phyloP scores from a whole-genome alignment of 2,329 filamentous ascomycete genomes.

The Colletotrichum liriopes region DNA sequence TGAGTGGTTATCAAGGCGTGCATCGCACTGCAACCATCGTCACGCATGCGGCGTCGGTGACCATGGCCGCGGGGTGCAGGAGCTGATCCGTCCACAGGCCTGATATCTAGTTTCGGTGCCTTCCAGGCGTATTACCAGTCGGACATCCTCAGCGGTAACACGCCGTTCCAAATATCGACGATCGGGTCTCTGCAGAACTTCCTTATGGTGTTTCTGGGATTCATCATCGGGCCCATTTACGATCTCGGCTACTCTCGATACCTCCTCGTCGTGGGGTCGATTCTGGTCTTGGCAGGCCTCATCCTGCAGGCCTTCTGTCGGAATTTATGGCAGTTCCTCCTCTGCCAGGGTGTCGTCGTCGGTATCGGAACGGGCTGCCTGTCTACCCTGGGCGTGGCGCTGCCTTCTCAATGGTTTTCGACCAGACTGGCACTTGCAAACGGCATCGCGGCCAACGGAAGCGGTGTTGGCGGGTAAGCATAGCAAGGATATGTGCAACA shows the following conservation, averaged over 20 bases:
- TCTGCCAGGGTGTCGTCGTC: conserved; percentile 61
- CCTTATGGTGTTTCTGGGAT: conserved; percentile 59
- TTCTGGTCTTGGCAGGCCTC: conserved; percentile 62
- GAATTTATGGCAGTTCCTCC: conserved; percentile 47
- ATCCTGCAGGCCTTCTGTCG: conserved; percentile 44
- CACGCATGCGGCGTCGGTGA: neutral
- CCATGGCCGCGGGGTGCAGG: neutral
- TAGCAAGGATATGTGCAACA: no score
- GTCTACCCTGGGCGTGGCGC: conserved; percentile 55
- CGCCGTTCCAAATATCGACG: conserved; percentile 54
- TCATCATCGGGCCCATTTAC: conserved; percentile 61
- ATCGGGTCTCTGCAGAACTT: conserved; percentile 65
- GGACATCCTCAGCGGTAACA: conserved; percentile 44
- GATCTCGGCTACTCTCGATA: conserved; percentile 63
- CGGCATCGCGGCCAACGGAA: conserved; percentile 53
- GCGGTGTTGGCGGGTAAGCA: conserved; percentile 47
- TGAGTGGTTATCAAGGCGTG: neutral
- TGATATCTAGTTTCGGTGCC: conserved; percentile 63
- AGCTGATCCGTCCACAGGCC: conserved; percentile 48
- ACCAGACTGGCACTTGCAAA: conserved; percentile 49
- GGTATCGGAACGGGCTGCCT: conserved; percentile 62
- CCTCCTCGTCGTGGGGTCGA: conserved; percentile 58
- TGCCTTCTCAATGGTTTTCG: conserved; percentile 54
- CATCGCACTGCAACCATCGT: conserved; percentile 15
- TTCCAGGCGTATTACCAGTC: conserved; percentile 68